Evolutionary conservation across 2,329 filamentous ascomycete genomes (phyloP).

Genomic region (Ophiostoma australiae): DNA sequence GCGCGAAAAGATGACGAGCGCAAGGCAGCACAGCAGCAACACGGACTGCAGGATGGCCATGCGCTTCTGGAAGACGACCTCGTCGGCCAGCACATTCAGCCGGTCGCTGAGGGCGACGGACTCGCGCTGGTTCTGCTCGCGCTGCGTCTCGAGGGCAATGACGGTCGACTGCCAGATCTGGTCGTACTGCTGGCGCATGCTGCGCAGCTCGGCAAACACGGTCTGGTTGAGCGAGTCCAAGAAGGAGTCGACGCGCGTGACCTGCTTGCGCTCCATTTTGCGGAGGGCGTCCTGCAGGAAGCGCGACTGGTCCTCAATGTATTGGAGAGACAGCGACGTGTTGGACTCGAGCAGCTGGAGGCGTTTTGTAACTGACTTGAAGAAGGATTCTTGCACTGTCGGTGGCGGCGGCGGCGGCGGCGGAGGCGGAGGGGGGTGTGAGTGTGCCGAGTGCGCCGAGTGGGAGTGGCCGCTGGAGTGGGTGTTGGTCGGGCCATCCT

Average conservation of each 20-base stretch:
- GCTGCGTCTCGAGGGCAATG: conserved; percentile 82
- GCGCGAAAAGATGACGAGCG: conserved; percentile 75
- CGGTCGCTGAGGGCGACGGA: conserved; percentile 75
- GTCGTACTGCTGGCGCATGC: conserved; percentile 81
- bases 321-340: conserved; percentile 85
- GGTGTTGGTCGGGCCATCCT: conserved; percentile 26
- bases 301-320: conserved; percentile 92
- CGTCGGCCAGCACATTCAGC: conserved; percentile 86
- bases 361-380: conserved; percentile 92
- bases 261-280: conserved; percentile 80
- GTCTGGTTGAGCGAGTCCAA: conserved; percentile 81
- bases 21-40: conserved; percentile 78
- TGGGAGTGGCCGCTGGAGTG: conserved; percentile 25
- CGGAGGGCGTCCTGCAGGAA: conserved; percentile 83
- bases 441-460: conserved; percentile 29
- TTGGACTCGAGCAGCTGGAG: conserved; percentile 88
- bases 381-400: conserved; percentile 94
- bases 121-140: conserved; percentile 77
- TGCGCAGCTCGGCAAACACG: conserved; percentile 73
- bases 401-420: conserved; percentile 49
- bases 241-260: conserved; percentile 76
- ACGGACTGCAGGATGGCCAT: conserved; percentile 91
- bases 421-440: conserved; percentile 30
- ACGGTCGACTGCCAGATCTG: conserved; percentile 96
- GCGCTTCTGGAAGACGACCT: conserved; percentile 79